Conservation (phyloP, 768 basidiomycete genomes). For the Podaxis mareebaensis region DNA sequence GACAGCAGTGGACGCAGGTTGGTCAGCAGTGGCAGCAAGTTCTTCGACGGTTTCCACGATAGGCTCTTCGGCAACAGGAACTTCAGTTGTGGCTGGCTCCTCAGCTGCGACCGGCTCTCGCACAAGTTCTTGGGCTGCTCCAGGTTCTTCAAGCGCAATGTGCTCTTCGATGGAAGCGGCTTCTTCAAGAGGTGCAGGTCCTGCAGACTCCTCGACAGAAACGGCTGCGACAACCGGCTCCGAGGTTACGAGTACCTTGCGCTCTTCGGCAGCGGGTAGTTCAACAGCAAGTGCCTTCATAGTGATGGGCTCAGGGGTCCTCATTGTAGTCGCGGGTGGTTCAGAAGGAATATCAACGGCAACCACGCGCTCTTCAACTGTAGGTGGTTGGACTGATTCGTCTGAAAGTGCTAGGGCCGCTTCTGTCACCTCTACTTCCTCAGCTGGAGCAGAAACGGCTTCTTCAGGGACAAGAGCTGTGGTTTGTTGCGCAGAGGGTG, state of each 20-base stretch:
- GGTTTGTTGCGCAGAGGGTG: not conserved
- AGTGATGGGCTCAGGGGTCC: not conserved
- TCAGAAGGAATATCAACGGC: too few relatives aligned
- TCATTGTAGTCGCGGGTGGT: too few relatives aligned
- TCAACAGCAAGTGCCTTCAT: not conserved
- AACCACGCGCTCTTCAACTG: not conserved
- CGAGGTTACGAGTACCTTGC: not conserved
- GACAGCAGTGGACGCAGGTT: not conserved
- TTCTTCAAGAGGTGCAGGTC: not conserved
- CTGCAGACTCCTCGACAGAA: not conserved
- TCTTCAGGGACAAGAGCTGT: not conserved
- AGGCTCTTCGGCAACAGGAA: not conserved
- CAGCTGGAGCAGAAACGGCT: not conserved
- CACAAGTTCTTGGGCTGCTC: not conserved
- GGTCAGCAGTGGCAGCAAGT: not conserved
- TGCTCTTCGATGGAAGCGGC: not conserved
- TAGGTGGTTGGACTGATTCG: not conserved
- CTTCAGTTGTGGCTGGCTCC: not conserved
- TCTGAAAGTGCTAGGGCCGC: not conserved
- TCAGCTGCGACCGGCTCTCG: not conserved
- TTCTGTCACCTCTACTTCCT: not conserved
- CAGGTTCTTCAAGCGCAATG: not conserved
- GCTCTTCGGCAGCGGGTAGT: not conserved
- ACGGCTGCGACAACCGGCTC: not conserved
- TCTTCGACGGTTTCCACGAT: conserved; percentile 2